Evolutionary conservation across 345 rosid species (phyloP), one percentile per base, ranked within the genome.

Genomic region (Eucalyptus erythrocorys): DNA sequence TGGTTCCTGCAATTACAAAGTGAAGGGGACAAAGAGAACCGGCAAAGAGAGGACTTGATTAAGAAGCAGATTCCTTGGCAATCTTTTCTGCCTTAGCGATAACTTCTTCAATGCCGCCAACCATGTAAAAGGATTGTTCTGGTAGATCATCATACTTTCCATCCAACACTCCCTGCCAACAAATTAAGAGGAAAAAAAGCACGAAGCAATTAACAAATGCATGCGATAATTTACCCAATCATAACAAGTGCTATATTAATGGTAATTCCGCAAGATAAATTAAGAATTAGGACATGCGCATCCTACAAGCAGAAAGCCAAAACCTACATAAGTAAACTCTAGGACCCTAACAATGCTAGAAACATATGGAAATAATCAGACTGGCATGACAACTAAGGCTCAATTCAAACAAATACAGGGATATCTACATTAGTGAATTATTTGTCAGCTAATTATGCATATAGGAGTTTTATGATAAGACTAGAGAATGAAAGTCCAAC

Each of bases 81-180:
- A 97, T 97, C 95, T 95, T 94, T 50, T 94, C 97, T 6, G 96
- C 98, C 93, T 96, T 96, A 42, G 98, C 97, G 87, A 96, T 91
- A 37, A 96, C 98, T 85, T 96, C 98, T 6, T 96, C 97, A 27
- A 96, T 95, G 85, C 98, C 98, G 79, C 97, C 98, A 87, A 96
- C 96, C 98, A 96, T 95, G 91, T 96, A 96, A 89, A 96, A 96
- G 12, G 98, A 94, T 89, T 96, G 98, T 79, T 96, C 96, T 24
- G 98, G 59, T 64, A 96, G 97, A 89, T 95, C 98, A 87, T 96
- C 99, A 43, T 93, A 96, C 90, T 94, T 95, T 32, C 99, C 99
- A 85, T 96, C 99, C 94, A 96, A 93, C 47, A 96, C 96, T 7
- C 99, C 97, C 98, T 96, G 94, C 59, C 86, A 71, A 82, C 21